Evolutionary conservation across 2,329 filamentous ascomycete species (phyloP).

Genomic region (Ceratocystis cacaofunesta): DNA sequence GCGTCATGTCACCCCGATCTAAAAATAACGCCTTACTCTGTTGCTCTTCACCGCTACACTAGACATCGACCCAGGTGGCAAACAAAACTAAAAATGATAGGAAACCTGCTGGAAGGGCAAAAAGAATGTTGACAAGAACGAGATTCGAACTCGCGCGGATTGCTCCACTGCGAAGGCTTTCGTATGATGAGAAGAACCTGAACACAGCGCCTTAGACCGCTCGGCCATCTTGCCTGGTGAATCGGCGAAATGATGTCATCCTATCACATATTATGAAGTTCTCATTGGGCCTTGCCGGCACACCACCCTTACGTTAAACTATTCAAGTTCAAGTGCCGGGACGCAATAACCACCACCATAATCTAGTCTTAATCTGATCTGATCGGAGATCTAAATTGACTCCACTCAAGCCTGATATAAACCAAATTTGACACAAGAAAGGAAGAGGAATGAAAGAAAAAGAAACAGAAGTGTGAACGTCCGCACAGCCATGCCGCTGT

Average conservation of each 20-base stretch:
- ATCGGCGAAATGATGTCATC: background rate
- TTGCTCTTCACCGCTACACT: background rate
- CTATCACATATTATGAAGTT: background rate
- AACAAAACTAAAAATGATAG: background rate
- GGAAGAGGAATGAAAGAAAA: too few species aligned
- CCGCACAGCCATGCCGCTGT: too few species aligned
- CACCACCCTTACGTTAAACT: too few species aligned
- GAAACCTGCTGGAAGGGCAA: background rate
- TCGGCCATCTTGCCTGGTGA: constrained; percentile 11
- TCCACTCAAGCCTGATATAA: background rate
- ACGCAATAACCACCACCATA: background rate
- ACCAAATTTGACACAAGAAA: too few species aligned
- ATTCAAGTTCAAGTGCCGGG: too few species aligned
- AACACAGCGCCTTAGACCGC: constrained; percentile 13
- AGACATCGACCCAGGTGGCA: background rate
- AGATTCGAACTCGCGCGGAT: constrained; percentile 13
- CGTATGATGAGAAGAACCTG: background rate
- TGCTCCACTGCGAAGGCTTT: constrained; percentile 8
- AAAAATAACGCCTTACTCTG: background rate
- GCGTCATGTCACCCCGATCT: background rate
- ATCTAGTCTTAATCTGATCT: background rate
- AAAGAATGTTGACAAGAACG: constrained; percentile 8
- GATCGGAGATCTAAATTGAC: background rate
- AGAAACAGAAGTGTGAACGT: too few species aligned
- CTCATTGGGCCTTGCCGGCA: too few species aligned